Evolutionary conservation across 805 yeast genomes (phyloP).

Genomic region (Saturnispora dispora): DNA sequence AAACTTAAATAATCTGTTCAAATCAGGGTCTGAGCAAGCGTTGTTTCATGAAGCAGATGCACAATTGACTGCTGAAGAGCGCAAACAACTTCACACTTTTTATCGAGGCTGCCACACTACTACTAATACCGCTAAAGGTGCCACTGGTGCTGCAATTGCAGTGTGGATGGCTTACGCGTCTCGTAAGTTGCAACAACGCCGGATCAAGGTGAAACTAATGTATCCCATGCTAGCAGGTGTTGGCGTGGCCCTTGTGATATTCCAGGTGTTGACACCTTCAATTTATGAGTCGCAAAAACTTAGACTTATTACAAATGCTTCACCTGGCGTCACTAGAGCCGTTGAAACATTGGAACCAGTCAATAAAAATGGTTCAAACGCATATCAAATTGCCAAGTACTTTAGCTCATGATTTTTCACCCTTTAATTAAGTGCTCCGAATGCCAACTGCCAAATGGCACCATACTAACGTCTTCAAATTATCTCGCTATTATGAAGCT

Average conservation of each 20-base stretch:
- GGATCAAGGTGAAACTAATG: slow-evolving; percentile 31
- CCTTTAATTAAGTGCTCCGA: neutral
- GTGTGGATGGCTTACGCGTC: slow-evolving; percentile 34
- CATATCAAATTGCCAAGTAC: slow-evolving; percentile 4
- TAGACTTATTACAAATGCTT: slow-evolving; percentile 18
- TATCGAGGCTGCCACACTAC: slow-evolving; percentile 29
- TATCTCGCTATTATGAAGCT: neutral
- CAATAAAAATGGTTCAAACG: slow-evolving; percentile 1
- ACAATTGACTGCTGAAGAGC: slow-evolving; percentile 31
- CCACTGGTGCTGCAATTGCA: slow-evolving; percentile 34
- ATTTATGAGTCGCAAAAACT: slow-evolving; percentile 26
- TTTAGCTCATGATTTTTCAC: neutral
- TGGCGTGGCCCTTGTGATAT: slow-evolving; percentile 28
- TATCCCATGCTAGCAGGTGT: slow-evolving; percentile 34
- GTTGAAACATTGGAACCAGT: slow-evolving; percentile 13
- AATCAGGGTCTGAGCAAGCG: slow-evolving; percentile 32
- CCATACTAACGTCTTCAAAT: neutral
- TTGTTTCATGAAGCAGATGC: slow-evolving; percentile 41
- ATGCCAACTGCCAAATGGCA: neutral
- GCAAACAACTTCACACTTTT: slow-evolving; percentile 32
- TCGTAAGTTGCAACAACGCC: slow-evolving; percentile 23
- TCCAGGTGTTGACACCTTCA: slow-evolving; percentile 23
- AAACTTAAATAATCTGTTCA: slow-evolving; percentile 8
- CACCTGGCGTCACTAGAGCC: slow-evolving; percentile 9
- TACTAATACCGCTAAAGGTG: slow-evolving; percentile 29